Evolutionary conservation across 2,329 filamentous ascomycete species (phyloP), one percentile per base, ranked within the genome.

Genomic region (Pestalotiopsis sp.): DNA sequence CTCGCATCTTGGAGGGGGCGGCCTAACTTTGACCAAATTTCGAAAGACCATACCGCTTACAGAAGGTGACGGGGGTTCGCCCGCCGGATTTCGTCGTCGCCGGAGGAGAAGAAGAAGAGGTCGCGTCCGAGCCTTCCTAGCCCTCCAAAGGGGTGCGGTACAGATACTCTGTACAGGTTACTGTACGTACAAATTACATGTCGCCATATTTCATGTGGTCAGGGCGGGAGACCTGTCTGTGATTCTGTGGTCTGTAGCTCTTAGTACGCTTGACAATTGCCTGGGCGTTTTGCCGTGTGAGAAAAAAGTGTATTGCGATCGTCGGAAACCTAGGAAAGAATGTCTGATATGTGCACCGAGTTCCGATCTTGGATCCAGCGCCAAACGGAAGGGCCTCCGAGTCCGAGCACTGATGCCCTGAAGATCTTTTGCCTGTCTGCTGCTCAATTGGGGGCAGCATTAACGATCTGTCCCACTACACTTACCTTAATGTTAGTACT

Each of bases 41-140:
- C 45, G n/a, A 36, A 38, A 45, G 41, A 25, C 64, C 39, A 57
- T 66, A 56, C 64, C 56, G 14, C 14, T 66, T 31, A n/a, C 27
- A 52, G 64, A 66, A 66, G 64, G 64, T 66, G 64, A 66, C 56
- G 36, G 20, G 64, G 64, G 23, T 7, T 49, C 45, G 23, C 3
- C 41, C 38, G 36, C 36, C 61, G 38, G 61, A 39, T 31, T 64
- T 23, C 38, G 41, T 39, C 36, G 38, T 23, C 27, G 17, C 59
- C 59, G n/a, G 59, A 62, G 36, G 38, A 36, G 31, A 2, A 36
- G 31, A 36, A 36, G 7, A 36, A 36, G 7, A 36, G 31, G 31
- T 36, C 31, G 31, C 31, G 31, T 9, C 31, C 31, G 31, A 36
- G 31, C 31, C 31, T 36, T 9, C 31, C 31, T 36, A 36, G 31